A percentile compares a stretch with the other conserved stretches of the same genome.
Conservation (phyloP, 192 early-diverging fungal genomes). For the Glomus cerebriforme region DNA sequence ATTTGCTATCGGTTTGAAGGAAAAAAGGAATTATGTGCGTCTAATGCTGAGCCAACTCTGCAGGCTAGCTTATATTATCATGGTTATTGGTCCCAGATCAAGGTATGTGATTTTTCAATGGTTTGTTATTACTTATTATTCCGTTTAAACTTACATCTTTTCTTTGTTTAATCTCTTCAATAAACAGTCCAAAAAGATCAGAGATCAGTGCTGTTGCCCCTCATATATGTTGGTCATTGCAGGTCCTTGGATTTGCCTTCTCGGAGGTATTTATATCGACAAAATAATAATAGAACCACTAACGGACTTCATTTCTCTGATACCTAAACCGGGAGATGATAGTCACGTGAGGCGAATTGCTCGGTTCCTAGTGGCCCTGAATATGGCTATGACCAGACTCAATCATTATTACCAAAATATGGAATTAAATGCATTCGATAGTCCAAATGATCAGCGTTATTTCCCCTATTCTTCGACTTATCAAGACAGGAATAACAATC, state of each 20-base stretch:
- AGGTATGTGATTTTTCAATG: neutral
- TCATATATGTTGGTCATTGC: conserved; percentile 2
- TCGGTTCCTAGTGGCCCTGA: neutral
- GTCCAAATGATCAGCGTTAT: neutral
- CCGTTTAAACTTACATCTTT: neutral
- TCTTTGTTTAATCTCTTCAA: neutral
- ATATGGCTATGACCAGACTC: neutral
- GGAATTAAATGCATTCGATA: neutral
- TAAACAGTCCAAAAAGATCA: neutral
- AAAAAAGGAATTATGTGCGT: neutral
- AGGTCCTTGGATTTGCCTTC: neutral
- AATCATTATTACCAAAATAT: neutral
- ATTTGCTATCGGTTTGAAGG: neutral
- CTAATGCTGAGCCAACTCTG: too few species aligned
- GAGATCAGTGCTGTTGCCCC: neutral
- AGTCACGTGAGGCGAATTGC: neutral
- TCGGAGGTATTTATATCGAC: neutral
- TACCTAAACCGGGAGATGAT: neutral
- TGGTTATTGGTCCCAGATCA: conserved; percentile 2
- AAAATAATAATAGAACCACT: neutral
- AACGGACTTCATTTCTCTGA: neutral
- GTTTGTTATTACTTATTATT: neutral
- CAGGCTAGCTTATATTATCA: conserved; percentile 4
- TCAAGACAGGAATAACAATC: neutral
- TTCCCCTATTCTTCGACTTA: neutral